Base-by-base conservation (phyloP, 75 land plant genomes). In the Chamaecyparis obtusa region DNA sequence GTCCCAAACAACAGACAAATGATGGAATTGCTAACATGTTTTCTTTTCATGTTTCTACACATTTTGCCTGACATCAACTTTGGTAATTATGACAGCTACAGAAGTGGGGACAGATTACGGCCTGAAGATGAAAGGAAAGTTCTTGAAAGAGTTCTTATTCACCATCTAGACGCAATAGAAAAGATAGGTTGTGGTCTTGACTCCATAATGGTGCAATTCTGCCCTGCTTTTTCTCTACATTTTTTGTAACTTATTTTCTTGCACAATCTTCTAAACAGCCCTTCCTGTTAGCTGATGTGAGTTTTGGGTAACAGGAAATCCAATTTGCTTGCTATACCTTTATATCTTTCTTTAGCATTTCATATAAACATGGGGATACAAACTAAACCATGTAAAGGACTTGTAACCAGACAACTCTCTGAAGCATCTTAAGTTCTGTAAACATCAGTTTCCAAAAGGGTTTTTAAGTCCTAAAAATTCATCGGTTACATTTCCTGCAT, bases 181-280 rank as follows among this genome's bases (percentile, higher is more conserved):
- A 87, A 89, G 86, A 27, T 83, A 0, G 90, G 90, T 35, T 88
- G 89, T 84, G 86, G 86, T 24, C 75, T 89, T 41, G 81, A 87
- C 43, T 84, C n/a, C 77, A 46, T 89, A 44, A 14, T 51, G 54
- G 54, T 89, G 37, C 35, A 60, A 83, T 54, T 80, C 44, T 80
- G 9, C 2, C 84, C 21, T 49, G 56, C 24, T 87, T 0, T 87
- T 83, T 19, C 24, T 79, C 27, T 30, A 27, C 15, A 19, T 37
- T 76, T 39, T n/a, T 64, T n/a, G 16, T 33, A 72, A 72, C 1
- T 72, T 72, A 32, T 72, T 30, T 30, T 9, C 35, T 72, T 30
- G 14, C 75, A 72, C 32, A 72, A 72, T 30, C 35, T 72, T 30
- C 13, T 30, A 11, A 72, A 32, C 35, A 72, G 0, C 75, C 32